A percentile compares a stretch with the other conserved stretches of the same genome.
phyloP scores from a whole-genome alignment of 2,329 filamentous ascomycete species.

The Byssoonygena ceratinophila region DNA sequence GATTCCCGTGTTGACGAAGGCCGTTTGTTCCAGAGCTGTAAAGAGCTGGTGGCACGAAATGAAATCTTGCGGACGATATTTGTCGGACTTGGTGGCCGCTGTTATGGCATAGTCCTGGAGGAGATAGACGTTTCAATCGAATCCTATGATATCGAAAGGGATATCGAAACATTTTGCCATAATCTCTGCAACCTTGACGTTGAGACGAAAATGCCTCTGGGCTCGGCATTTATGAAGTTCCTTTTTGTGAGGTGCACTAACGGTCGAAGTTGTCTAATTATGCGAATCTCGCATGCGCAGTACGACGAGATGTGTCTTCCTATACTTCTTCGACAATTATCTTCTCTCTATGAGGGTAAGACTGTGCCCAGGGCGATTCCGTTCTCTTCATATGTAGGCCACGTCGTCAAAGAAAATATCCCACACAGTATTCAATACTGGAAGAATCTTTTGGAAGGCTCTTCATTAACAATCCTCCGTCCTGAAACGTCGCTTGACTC shows the following conservation, averaged over 20 bases:
- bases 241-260: constrained; percentile 34
- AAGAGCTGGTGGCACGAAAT: constrained; percentile 44
- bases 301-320: constrained; percentile 55
- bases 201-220: constrained; percentile 42
- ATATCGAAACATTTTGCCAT: constrained; percentile 39
- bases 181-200: constrained; percentile 43
- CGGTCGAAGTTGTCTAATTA: constrained; percentile 35
- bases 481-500: constrained; percentile 9
- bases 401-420: constrained; percentile 23
- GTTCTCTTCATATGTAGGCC: constrained; percentile 31
- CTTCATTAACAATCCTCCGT: constrained; percentile 29
- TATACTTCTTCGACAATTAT: constrained; percentile 45
- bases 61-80: constrained; percentile 54
- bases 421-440: constrained; percentile 44
- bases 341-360: constrained; percentile 35
- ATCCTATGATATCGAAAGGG: constrained; percentile 38
- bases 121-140: constrained; percentile 38
- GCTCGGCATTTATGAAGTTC: constrained; percentile 48
- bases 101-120: constrained; percentile 44
- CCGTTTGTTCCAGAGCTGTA: constrained; percentile 33
- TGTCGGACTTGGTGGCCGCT: constrained; percentile 33
- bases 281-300: constrained; percentile 53
- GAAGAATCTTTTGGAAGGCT: constrained; percentile 44
- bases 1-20: constrained; percentile 38
- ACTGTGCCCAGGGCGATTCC: constrained; percentile 23